A percentile compares a stretch with the other conserved stretches of the same genome.
Conservation (phyloP, 257 asterid genomes). For the Eucommia ulmoides region DNA sequence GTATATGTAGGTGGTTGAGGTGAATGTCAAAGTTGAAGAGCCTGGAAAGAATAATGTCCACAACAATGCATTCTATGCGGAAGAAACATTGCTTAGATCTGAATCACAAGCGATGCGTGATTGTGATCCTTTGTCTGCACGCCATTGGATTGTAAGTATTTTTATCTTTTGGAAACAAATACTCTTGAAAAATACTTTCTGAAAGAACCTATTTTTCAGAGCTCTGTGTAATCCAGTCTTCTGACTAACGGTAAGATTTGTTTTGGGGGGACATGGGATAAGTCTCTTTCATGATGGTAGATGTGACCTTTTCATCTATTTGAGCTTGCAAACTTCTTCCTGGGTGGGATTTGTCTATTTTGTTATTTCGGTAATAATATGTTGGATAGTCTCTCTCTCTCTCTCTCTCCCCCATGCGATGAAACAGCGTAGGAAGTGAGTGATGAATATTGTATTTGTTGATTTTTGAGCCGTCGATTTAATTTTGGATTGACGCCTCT, state of each 20-base stretch:
- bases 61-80: slow-evolving; percentile 87
- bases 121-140: slow-evolving; percentile 76
- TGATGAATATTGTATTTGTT: not conserved
- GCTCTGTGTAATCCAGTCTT: not conserved
- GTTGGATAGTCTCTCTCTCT: not conserved
- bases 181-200: not conserved
- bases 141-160: slow-evolving; percentile 88
- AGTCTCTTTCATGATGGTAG: not conserved
- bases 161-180: no score
- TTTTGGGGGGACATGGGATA: not conserved
- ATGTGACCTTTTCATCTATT: not conserved
- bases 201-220: not conserved
- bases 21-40: slow-evolving; percentile 83
- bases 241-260: not conserved
- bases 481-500: not conserved
- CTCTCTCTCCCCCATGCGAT: not conserved
- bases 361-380: not conserved
- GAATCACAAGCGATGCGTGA: slow-evolving; percentile 91
- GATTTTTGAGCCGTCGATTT: not conserved
- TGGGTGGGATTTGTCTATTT: not conserved
- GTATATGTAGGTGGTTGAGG: slow-evolving; percentile 66
- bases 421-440: not conserved
- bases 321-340: not conserved
- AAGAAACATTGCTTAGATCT: slow-evolving; percentile 74
- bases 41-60: slow-evolving; percentile 84